These are phyloP conservation scores for Tubosaeta sp. DNA, from an alignment of 768 basidiomycete species.

Conservation along the genomic window DNA sequence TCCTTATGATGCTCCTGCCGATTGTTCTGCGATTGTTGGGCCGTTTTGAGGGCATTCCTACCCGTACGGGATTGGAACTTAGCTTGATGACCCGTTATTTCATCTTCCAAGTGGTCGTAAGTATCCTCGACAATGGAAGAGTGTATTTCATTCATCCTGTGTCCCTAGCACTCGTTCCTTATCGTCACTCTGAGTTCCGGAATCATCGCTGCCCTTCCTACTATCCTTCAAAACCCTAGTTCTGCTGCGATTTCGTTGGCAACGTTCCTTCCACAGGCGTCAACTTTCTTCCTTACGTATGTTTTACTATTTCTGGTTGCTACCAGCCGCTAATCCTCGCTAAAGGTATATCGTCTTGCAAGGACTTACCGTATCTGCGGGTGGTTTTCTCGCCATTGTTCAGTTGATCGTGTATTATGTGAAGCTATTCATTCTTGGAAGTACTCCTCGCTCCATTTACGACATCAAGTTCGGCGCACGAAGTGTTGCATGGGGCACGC, in stretches of 20 bases:
- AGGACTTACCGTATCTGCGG: slow-evolving; percentile 74
- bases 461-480: slow-evolving; percentile 73
- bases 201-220: slow-evolving; percentile 65
- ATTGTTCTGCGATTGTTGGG: slow-evolving; percentile 79
- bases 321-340: neutral
- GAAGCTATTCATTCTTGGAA: slow-evolving; percentile 82
- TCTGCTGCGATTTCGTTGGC: slow-evolving; percentile 72
- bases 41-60: slow-evolving; percentile 87
- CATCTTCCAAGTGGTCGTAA: slow-evolving; percentile 85
- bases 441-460: slow-evolving; percentile 83
- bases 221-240: slow-evolving; percentile 61
- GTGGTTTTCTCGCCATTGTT: slow-evolving; percentile 77
- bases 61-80: slow-evolving; percentile 77
- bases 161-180: slow-evolving; percentile 82
- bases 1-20: slow-evolving; percentile 88
- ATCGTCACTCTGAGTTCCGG: slow-evolving; percentile 85
- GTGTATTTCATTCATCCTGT: neutral
- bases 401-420: slow-evolving; percentile 82
- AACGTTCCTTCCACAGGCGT: slow-evolving; percentile 70
- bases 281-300: slow-evolving; percentile 88
- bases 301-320: slow-evolving; percentile 11
- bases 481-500: slow-evolving; percentile 70
- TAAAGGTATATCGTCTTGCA: slow-evolving; percentile 71
- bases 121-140: slow-evolving; percentile 28
- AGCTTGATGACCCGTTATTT: slow-evolving; percentile 92